These are phyloP conservation scores for Trichophyton benhamiae DNA, from an alignment of 2,329 filamentous ascomycete genomes.

Conservation along the genomic window DNA sequence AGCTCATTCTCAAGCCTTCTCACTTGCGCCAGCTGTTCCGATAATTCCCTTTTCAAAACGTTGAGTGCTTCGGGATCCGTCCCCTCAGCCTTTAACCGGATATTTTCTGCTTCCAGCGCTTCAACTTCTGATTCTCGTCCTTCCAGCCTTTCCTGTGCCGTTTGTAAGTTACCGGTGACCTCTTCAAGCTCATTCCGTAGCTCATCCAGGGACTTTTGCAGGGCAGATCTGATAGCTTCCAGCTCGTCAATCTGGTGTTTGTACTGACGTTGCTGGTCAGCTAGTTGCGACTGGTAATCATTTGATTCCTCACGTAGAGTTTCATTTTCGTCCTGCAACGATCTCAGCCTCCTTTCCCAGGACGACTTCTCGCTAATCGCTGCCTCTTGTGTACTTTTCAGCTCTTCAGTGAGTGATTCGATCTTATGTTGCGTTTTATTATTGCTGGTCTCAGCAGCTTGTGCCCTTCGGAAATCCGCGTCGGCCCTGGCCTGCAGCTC, in stretches of 20 bases:
- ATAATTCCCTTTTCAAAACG: slow-evolving; percentile 75
- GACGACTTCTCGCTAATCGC: slow-evolving; percentile 43
- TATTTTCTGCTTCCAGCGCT: slow-evolving; percentile 66
- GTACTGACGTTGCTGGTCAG: slow-evolving; percentile 55
- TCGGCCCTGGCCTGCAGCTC: slow-evolving; percentile 72
- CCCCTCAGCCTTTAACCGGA: slow-evolving; percentile 72
- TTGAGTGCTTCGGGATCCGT: slow-evolving; percentile 75
- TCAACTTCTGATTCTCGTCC: slow-evolving; percentile 61
- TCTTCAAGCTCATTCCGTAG: slow-evolving; percentile 44
- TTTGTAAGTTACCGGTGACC: slow-evolving; percentile 44
- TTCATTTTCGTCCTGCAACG: slow-evolving; percentile 56
- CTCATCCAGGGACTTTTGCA: slow-evolving; percentile 44
- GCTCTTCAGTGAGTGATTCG: slow-evolving; percentile 42
- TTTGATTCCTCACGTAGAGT: slow-evolving; percentile 69
- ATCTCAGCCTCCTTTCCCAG: slow-evolving; percentile 44
- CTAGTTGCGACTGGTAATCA: slow-evolving; percentile 63
- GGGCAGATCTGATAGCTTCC: slow-evolving; percentile 46
- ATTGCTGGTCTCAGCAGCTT: slow-evolving; percentile 42
- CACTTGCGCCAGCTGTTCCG: slow-evolving; percentile 86
- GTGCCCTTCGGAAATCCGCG: slow-evolving; percentile 61
- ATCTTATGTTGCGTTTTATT: slow-evolving; percentile 42
- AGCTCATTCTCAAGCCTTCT: slow-evolving; percentile 74
- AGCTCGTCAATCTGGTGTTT: slow-evolving; percentile 48
- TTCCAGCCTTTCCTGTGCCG: slow-evolving; percentile 53
- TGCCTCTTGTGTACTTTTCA: slow-evolving; percentile 43